phyloP scores from a whole-genome alignment of 306 rosid species.

The Trifolium dubium region DNA sequence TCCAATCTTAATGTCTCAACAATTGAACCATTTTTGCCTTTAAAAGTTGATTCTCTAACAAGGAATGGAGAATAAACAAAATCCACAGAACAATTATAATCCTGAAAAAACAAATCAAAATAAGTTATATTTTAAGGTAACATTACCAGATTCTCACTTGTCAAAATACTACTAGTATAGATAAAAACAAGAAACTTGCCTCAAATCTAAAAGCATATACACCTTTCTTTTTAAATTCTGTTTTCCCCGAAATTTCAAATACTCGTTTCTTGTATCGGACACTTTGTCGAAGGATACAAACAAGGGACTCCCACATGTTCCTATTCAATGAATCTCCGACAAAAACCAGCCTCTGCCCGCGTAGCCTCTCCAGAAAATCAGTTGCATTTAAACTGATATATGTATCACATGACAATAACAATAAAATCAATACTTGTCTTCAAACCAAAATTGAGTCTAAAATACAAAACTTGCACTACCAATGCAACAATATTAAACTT shows the following conservation, averaged over 20 bases:
- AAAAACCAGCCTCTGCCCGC: conserved; percentile 76
- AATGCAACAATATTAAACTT: background rate
- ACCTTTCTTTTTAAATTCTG: conserved; percentile 81
- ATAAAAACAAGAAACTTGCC: conserved; percentile 58
- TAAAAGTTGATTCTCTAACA: conserved; percentile 73
- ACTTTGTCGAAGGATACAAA: conserved; percentile 80
- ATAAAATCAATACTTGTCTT: conserved; percentile 16
- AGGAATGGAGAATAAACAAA: conserved; percentile 90
- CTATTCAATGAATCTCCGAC: conserved; percentile 96
- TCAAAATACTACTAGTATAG: background rate
- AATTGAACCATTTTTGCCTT: conserved; percentile 58
- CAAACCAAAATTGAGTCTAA: conserved; percentile 9
- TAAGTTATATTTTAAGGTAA: conserved; percentile 25
- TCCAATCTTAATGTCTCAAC: conserved; percentile 94
- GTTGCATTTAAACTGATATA: conserved; percentile 80
- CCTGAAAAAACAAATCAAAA: conserved; percentile 53
- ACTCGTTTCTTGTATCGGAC: conserved; percentile 60
- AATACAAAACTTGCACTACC: conserved; percentile 1
- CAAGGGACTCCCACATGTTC: conserved; percentile 96
- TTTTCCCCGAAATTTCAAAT: conserved; percentile 81
- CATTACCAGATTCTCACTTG: background rate
- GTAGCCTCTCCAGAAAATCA: conserved; percentile 80
- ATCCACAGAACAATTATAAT: conserved; percentile 86
- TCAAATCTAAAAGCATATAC: conserved; percentile 84
- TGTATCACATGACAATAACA: conserved; percentile 12